Conservation (phyloP, 2,329 filamentous ascomycete species). For the Penicillium digitatum region DNA sequence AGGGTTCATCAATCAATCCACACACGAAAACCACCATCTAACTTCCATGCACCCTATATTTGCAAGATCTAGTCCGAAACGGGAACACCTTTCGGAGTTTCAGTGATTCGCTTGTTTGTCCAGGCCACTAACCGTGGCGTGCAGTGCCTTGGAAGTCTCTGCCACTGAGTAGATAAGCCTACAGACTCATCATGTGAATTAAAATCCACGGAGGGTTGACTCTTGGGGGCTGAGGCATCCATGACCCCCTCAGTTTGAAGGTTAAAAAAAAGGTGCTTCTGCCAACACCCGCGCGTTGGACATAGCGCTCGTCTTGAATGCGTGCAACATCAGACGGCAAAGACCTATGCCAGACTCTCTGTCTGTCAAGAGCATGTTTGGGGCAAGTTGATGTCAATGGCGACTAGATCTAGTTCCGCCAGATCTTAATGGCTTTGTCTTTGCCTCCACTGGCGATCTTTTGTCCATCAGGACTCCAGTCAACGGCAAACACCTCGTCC, state of each 20-base stretch:
- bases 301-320: not conserved
- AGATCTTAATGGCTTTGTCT: constrained; percentile 71
- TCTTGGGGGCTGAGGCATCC: not conserved
- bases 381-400: constrained; percentile 1
- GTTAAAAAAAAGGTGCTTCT: not conserved
- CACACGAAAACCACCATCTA: constrained; percentile 1
- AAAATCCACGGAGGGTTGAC: not conserved
- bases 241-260: not conserved
- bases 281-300: not conserved
- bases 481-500: constrained; percentile 89
- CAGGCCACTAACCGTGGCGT: not conserved
- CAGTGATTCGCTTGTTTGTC: not conserved
- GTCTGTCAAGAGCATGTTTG: not conserved
- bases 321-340: not conserved
- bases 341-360: not conserved
- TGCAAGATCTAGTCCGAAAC: not conserved
- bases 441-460: constrained; percentile 88
- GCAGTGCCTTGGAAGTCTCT: not conserved
- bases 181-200: not conserved
- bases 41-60: not conserved
- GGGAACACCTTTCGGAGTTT: not conserved
- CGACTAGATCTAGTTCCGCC: constrained; percentile 51
- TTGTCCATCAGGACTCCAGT: constrained; percentile 90
- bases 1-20: constrained; percentile 1
- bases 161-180: not conserved